These are phyloP conservation scores for Amniculicola lignicola DNA, from an alignment of 495 filamentous ascomycete species.

Conservation along the genomic window DNA sequence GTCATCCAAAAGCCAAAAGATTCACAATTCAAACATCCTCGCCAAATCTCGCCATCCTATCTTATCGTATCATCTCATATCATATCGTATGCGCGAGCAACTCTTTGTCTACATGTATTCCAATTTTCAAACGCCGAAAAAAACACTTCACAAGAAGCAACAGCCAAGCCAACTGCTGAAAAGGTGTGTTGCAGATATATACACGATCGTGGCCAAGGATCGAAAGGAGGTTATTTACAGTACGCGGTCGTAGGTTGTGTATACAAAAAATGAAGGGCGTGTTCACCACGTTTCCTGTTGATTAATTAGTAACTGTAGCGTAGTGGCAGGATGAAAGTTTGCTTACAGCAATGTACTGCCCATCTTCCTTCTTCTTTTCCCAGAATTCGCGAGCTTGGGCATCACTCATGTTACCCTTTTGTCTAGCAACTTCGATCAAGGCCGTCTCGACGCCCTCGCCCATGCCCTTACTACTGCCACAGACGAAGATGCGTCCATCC, in stretches of 20 bases:
- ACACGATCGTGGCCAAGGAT: too few species aligned
- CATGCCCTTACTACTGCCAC: conserved; percentile 92
- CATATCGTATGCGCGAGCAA: too few species aligned
- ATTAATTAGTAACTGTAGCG: conserved; percentile 1
- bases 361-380: conserved; percentile 41
- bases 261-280: not conserved
- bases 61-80: too few species aligned
- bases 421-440: conserved; percentile 52
- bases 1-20: too few species aligned
- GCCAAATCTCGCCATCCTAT: too few species aligned
- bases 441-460: conserved; percentile 82
- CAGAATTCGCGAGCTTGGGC: conserved; percentile 54
- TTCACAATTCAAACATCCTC: too few species aligned
- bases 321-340: not conserved
- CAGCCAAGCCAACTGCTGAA: too few species aligned
- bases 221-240: too few species aligned
- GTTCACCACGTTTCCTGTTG: conserved; percentile 27
- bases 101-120: too few species aligned
- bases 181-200: too few species aligned
- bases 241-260: not conserved
- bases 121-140: too few species aligned
- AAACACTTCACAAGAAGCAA: too few species aligned
- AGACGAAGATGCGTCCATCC: conserved; percentile 93
- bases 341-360: conserved; percentile 45
- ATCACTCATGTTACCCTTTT: conserved; percentile 49